phyloP scores from a whole-genome alignment of 2,329 filamentous ascomycete species.

The Fusarium kyushuense region DNA sequence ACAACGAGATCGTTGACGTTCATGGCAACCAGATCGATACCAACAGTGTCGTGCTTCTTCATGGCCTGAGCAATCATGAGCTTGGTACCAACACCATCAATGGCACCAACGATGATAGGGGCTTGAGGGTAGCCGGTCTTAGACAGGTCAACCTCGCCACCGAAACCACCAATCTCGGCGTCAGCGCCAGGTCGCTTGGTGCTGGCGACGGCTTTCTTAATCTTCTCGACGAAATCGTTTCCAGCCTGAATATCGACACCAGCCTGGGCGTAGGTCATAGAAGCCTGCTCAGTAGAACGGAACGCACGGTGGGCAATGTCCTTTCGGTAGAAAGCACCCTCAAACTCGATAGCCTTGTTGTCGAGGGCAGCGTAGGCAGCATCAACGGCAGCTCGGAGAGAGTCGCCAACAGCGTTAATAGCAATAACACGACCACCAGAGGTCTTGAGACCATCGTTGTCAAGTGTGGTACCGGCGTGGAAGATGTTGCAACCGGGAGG shows the following conservation, averaged over 20 bases:
- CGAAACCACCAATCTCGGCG: conserved; percentile 95
- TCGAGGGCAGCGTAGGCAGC: conserved; percentile 88
- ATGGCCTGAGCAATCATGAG: conserved; percentile 94
- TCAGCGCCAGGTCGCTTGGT: conserved; percentile 89
- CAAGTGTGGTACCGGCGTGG: conserved; percentile 86
- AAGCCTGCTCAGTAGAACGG: conserved; percentile 60
- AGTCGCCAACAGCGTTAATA: conserved; percentile 79
- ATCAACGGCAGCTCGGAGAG: conserved; percentile 83
- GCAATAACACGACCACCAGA: conserved; percentile 93
- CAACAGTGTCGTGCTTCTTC: conserved; percentile 91
- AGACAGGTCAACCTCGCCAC: conserved; percentile 73
- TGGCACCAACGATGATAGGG: conserved; percentile 90
- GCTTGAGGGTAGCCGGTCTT: conserved; percentile 78
- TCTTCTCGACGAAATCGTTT: conserved; percentile 90
- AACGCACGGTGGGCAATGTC: conserved; percentile 89
- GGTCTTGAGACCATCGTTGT: conserved; percentile 74
- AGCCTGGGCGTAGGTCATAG: conserved; percentile 90
- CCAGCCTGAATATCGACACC: conserved; percentile 96
- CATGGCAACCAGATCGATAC: conserved; percentile 97
- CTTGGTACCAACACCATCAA: conserved; percentile 97
- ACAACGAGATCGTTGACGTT: conserved; percentile 98
- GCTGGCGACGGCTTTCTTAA: conserved; percentile 88
- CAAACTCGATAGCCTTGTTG: conserved; percentile 76
- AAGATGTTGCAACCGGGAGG: conserved; percentile 76
- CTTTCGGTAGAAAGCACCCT: conserved; percentile 90